A percentile compares a stretch with the other conserved stretches of the same genome.
phyloP scores from a whole-genome alignment of 192 early-diverging fungal species.

The Coemansia sp. region DNA sequence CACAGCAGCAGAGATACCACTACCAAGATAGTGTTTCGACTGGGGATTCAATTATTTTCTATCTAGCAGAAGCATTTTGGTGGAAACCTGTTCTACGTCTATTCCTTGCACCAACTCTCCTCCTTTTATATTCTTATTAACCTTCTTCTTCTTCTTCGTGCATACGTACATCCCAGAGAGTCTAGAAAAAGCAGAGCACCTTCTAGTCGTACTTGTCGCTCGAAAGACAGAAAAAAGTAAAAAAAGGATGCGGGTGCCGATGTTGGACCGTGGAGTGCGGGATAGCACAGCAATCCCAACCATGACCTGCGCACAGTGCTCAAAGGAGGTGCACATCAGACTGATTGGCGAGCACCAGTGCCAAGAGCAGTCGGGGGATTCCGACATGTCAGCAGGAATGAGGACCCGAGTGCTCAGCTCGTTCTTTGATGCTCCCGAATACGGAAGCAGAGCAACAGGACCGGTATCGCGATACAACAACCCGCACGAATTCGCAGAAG shows the following conservation, averaged over 20 bases:
- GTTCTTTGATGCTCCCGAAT: slow-evolving; percentile 32
- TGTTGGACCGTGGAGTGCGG: slow-evolving; percentile 39
- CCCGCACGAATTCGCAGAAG: not conserved
- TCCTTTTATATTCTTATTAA: not conserved
- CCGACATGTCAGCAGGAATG: slow-evolving; percentile 20
- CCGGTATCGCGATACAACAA: slow-evolving; percentile 9
- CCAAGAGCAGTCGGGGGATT: slow-evolving; percentile 29
- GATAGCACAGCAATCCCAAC: slow-evolving; percentile 54
- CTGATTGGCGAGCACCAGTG: slow-evolving; percentile 51
- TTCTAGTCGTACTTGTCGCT: not conserved
- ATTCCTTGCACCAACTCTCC: not conserved
- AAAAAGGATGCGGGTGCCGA: slow-evolving; percentile 22
- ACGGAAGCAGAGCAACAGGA: not conserved
- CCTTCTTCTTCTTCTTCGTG: not conserved
- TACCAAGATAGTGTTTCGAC: too few species aligned
- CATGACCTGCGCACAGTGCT: slow-evolving; percentile 54
- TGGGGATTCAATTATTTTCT: too few species aligned
- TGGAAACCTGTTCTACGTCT: too few species aligned
- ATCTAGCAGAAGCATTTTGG: too few species aligned
- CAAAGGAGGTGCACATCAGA: slow-evolving; percentile 52
- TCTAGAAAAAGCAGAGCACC: not conserved
- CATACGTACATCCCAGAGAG: not conserved
- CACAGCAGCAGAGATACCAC: too few species aligned
- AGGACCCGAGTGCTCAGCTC: slow-evolving; percentile 35
- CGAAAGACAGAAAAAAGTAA: too few species aligned